Percentiles rank a stretch among this genome's conserved stretches.
Evolutionary conservation across 78 protist species (phyloP).

Genomic region (Tieghemostelium lacteum): DNA sequence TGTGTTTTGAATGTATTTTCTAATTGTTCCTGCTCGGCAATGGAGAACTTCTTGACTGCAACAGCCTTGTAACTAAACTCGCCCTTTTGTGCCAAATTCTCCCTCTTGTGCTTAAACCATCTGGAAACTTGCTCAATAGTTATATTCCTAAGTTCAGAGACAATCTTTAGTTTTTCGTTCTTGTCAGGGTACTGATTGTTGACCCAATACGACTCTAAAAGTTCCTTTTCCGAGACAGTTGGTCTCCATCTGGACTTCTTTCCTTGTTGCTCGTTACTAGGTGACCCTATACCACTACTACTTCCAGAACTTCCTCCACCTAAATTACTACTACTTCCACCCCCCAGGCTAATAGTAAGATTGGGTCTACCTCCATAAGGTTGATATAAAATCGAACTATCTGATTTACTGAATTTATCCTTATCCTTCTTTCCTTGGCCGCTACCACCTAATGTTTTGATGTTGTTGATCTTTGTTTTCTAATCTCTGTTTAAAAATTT

Average conservation of each 20-base stretch:
- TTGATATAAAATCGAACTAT: too few relatives aligned
- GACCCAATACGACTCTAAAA: neutral
- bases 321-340: neutral
- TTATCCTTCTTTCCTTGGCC: neutral
- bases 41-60: neutral
- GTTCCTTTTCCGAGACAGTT: conserved; percentile 3
- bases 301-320: neutral
- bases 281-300: neutral
- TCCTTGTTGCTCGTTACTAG: neutral
- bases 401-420: neutral
- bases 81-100: conserved; percentile 35
- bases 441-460: neutral
- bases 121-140: conserved; percentile 16
- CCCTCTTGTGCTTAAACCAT: conserved; percentile 51
- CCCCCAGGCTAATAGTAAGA: neutral
- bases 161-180: neutral
- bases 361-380: neutral
- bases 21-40: neutral
- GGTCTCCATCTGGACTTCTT: conserved; percentile 39
- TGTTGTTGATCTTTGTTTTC: neutral
- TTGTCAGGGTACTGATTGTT: conserved; percentile 22
- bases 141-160: neutral
- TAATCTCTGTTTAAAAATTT: neutral
- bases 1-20: neutral
- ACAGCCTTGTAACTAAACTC: conserved; percentile 3